These are phyloP conservation scores for Microglena sp. DNA, from an alignment of 139 green algal genomes.

Conservation along the genomic window DNA sequence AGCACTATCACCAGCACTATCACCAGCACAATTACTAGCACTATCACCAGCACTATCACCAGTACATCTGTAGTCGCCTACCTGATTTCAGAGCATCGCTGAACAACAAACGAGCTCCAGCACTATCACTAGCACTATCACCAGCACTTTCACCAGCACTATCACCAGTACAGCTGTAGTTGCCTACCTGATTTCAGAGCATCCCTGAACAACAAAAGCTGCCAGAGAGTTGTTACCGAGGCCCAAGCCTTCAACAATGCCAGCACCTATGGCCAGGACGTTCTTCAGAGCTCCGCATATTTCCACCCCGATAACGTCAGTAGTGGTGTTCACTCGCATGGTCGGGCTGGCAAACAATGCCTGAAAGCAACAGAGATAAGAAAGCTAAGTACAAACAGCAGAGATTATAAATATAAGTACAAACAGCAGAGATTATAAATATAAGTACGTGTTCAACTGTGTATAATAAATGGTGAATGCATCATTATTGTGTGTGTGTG, in stretches of 20 bases:
- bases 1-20: too few relatives aligned
- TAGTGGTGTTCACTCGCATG: constrained; percentile 90
- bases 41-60: too few relatives aligned
- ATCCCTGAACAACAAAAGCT: constrained; percentile 68
- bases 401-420: neutral
- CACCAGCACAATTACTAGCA: too few relatives aligned
- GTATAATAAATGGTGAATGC: neutral
- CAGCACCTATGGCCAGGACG: constrained; percentile 95
- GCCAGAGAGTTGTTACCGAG: constrained; percentile 95
- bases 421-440: constrained; percentile 13
- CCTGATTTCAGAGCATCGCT: constrained; percentile 56
- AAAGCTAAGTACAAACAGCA: constrained; percentile 32
- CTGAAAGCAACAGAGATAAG: constrained; percentile 43
- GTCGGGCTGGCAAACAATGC: constrained; percentile 75
- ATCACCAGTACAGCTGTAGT: too few relatives aligned
- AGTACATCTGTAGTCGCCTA: too few relatives aligned
- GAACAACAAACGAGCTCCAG: too few relatives aligned
- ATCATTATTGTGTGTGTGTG: neutral
- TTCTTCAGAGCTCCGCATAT: constrained; percentile 98
- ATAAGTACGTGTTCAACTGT: neutral
- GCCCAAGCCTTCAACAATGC: constrained; percentile 93
- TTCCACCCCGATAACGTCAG: constrained; percentile 92
- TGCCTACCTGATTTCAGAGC: constrained; percentile 44
- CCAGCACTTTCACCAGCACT: too few relatives aligned
- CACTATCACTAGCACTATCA: too few relatives aligned